These are phyloP conservation scores for Nematocida sp. DNA, from an alignment of 371 early-diverging fungal species.

Conservation along the genomic window DNA sequence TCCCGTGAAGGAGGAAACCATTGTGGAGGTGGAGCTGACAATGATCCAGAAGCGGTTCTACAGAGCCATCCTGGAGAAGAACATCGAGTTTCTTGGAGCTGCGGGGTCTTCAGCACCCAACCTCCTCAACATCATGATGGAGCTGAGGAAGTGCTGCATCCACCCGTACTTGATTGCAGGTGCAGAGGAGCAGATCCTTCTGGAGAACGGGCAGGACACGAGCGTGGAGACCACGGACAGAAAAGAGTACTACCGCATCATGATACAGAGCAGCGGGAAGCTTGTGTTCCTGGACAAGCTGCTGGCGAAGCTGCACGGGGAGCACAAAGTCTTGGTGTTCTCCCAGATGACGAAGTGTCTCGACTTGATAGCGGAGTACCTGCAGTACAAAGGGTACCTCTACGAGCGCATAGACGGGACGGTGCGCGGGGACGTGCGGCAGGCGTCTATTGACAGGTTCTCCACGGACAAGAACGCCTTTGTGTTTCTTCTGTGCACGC, in stretches of 20 bases:
- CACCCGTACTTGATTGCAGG: slow-evolving; percentile 90
- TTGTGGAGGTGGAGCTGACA: slow-evolving; percentile 84
- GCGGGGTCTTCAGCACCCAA: slow-evolving; percentile 74
- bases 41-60: slow-evolving; percentile 92
- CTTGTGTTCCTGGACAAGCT: slow-evolving; percentile 55
- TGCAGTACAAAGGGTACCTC: slow-evolving; percentile 46
- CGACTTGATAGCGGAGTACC: slow-evolving; percentile 48
- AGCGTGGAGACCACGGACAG: slow-evolving; percentile 23
- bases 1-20: slow-evolving; percentile 85
- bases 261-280: slow-evolving; percentile 48
- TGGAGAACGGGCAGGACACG: slow-evolving; percentile 52
- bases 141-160: slow-evolving; percentile 94
- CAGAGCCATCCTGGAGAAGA: slow-evolving; percentile 85
- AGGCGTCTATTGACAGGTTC: slow-evolving; percentile 87
- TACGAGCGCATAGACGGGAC: slow-evolving; percentile 82
- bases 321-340: slow-evolving; percentile 54
- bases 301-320: slow-evolving; percentile 43
- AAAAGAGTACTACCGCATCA: slow-evolving; percentile 70
- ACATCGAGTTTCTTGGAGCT: slow-evolving; percentile 73
- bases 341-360: slow-evolving; percentile 57
- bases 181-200: slow-evolving; percentile 70
- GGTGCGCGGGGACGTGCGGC: slow-evolving; percentile 74
- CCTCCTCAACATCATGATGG: slow-evolving; percentile 95
- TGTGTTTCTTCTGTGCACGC: slow-evolving; percentile 78
- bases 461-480: slow-evolving; percentile 73